Conservation (phyloP, 2,329 filamentous ascomycete genomes). For the Hortaea werneckii region DNA sequence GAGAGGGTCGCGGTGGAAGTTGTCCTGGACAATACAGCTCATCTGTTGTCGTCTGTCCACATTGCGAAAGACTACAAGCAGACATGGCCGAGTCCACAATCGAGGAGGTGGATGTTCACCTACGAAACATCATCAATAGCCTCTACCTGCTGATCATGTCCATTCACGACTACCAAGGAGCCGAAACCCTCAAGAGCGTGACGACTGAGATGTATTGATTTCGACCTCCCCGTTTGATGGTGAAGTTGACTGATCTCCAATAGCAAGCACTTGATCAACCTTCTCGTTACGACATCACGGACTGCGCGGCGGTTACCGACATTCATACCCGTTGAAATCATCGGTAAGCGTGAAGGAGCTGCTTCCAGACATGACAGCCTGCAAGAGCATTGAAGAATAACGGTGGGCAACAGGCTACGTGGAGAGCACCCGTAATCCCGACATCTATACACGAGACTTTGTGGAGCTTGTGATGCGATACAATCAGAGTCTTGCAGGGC, state of each 20-base stretch:
- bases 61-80: no score
- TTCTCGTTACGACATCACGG: conserved; percentile 43
- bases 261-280: conserved; percentile 40
- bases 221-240: not conserved
- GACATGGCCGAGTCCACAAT: not conserved
- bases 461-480: conserved; percentile 53
- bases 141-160: conserved; percentile 51
- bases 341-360: conserved; percentile 31
- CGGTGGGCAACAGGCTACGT: conserved; percentile 37
- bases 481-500: conserved; percentile 54
- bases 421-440: conserved; percentile 52
- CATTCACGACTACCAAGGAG: conserved; percentile 49
- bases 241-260: conserved; percentile 7
- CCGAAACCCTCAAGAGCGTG: conserved; percentile 46
- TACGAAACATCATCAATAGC: conserved; percentile 52
- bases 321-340: conserved; percentile 51
- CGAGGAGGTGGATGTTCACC: conserved; percentile 28
- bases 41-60: no score
- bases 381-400: not conserved
- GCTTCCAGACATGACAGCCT: no score
- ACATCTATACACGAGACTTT: conserved; percentile 57
- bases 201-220: conserved; percentile 46
- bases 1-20: no score
- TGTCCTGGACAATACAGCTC: no score
- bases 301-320: conserved; percentile 41